Base-by-base conservation (phyloP, 2,329 filamentous ascomycete genomes). In the Pseudovirgaria hyperparasitica region DNA sequence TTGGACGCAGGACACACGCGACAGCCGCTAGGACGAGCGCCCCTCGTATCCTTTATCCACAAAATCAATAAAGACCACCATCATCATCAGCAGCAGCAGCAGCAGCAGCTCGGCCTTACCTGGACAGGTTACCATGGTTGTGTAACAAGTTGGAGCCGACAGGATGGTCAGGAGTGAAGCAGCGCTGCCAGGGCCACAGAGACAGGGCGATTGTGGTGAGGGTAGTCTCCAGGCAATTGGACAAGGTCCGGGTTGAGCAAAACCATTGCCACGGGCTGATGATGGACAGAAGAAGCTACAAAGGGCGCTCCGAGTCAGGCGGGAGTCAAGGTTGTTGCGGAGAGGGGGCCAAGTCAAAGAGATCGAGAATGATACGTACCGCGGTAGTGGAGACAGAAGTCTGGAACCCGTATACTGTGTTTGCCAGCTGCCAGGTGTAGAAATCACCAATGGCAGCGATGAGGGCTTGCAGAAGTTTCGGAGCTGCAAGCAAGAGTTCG, bases 211-310 rank as follows among this genome's bases (percentile, higher is more conserved):
- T 65, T 32, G 80, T 64, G 4, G 87, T 94, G 40, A 98, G 58
- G 1, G 80, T 81, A n/a, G 79, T 84, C 61, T 98, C 90, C 4
- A 96, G 62, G 27, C 77, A 90, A 57, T 98, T 98, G 29, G 87
- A 94, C 46, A 98, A 78, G 1, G 90, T 93, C 24, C 90, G 71
- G 0, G 85, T 87, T 2, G 85, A 90, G 56, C 79, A 90, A 55
- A 90, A 96, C 82, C 82, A 96, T 52, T 94, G 84, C 85, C 90
- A 98, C 5, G 90, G 82, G 53, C 75, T 92, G 43, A 75, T 60
- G 22, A 80, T 53, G 3, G 74, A 76, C 55, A 90, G 66, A 32
- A 69, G 65, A 23, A 92, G 62, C 76, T 85, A 50, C 32, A 37
- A 36, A 32, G 22, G 10, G n/a, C 18, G n/a, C n/a, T n/a, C n/a